Evolutionary conservation across 2,329 filamentous ascomycete genomes (phyloP), one percentile per base, ranked within the genome.

Genomic region (Zymoseptoria brevis): DNA sequence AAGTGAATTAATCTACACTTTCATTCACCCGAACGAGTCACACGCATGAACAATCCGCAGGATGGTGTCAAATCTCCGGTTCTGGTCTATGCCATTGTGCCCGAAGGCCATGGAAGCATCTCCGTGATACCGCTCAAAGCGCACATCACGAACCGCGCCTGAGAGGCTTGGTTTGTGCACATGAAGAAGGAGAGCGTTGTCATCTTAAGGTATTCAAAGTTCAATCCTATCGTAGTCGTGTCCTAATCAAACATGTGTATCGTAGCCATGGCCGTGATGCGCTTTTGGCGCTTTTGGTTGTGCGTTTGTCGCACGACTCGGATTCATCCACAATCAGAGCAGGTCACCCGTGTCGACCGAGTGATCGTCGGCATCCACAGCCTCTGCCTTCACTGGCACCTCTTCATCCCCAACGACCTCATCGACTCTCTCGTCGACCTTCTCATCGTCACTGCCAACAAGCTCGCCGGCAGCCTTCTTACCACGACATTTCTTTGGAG

Each of bases 341-440:
- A 45, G 35, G 13, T 45, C 35, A 45, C 35, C 35, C 13, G 35
- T n/a, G 4, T 45, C 35, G 35, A 45, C 35, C 35, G 13, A 45
- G 13, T 45, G 35, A 16, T n/a, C 66, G 13, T 61, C 66, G 5
- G 64, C 62, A 9, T 60, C 62, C 4, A 49, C 65, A 13, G 61
- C 53, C 19, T 58, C 59, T 8, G 56, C 49, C 45, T 60, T 62
- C 45, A 60, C 51, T 7, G 11, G 35, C n/a, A 24, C 21, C 13
- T 16, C 56, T 21, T 30, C 35, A 21, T 50, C 60, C 41, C 19
- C 61, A 19, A 45, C 56, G 11, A 57, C 60, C 29, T 56, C 58
- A 19, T 54, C 57, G 30, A 62, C 53, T 30, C 57, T 55, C 49
- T 62, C 62, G 13, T 55, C 61, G 24, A 29, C 26, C 8, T 29